Percentiles rank a stretch among this genome's conserved stretches.
These are phyloP conservation scores for Globisporangium cylindrosporum DNA, from an alignment of 352 stramenopile genomes.

Conservation along the genomic window DNA sequence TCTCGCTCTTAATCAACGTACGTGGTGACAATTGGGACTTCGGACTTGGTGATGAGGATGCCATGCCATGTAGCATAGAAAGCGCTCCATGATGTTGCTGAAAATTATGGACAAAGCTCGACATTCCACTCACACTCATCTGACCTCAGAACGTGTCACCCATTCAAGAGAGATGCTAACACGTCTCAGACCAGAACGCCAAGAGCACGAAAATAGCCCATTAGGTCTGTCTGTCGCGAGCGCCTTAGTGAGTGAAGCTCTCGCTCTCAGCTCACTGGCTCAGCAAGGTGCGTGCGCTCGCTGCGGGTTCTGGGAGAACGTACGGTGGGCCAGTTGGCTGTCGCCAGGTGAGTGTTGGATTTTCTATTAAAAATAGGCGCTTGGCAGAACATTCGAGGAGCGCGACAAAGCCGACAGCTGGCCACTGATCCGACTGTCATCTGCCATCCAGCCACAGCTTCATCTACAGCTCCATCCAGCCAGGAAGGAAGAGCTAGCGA, in stretches of 20 bases:
- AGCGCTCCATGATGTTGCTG: neutral
- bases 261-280: neutral
- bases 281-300: neutral
- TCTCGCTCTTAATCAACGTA: neutral
- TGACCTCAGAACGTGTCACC: neutral
- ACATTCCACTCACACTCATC: neutral
- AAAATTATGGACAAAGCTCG: neutral
- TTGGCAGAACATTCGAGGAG: conserved; percentile 10
- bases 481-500: neutral
- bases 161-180: neutral
- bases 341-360: neutral
- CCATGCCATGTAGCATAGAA: neutral
- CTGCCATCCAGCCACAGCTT: neutral
- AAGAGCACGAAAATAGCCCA: neutral
- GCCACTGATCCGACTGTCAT: neutral
- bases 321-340: neutral
- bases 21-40: neutral
- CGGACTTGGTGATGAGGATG: neutral
- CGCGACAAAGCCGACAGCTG: neutral
- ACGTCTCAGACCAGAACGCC: neutral
- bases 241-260: neutral
- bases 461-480: neutral
- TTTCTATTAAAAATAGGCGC: neutral
- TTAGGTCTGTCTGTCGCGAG: neutral
- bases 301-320: neutral